A percentile compares a stretch with the other conserved stretches of the same genome.
phyloP scores from a whole-genome alignment of 1,284 basidiomycete genomes.

The Ceratobasidium sp. region DNA sequence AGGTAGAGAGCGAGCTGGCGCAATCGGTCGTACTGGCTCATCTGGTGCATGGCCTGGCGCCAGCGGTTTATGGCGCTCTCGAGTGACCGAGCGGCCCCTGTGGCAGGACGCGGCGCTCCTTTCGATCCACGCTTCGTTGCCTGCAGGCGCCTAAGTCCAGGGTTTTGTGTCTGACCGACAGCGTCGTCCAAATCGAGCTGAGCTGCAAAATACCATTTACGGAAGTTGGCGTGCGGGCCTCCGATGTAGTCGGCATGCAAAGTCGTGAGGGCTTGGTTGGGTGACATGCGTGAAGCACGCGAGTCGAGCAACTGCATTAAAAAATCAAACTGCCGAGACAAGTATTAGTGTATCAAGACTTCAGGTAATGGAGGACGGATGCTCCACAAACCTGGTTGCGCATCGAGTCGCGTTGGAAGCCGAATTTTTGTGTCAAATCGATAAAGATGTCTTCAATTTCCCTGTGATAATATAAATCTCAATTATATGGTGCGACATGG shows the following conservation, averaged over 20 bases:
- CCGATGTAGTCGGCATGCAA: conserved; percentile 99
- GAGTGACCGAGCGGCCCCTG: conserved; percentile 81
- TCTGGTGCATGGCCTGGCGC: conserved; percentile 98
- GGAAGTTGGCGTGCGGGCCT: conserved; percentile 95
- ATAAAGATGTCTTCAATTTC: conserved; percentile 99
- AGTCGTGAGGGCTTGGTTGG: conserved; percentile 93
- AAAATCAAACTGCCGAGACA: conserved; percentile 97
- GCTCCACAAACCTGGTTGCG: conserved; percentile 77
- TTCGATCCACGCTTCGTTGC: conserved; percentile 81
- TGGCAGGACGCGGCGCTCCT: conserved; percentile 67
- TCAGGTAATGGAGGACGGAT: conserved; percentile 95
- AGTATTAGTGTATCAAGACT: conserved; percentile 91
- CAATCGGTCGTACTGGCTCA: conserved; percentile 98
- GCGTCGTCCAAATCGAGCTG: conserved; percentile 99
- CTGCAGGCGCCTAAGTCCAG: conserved; percentile 89
- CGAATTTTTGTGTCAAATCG: conserved; percentile 98
- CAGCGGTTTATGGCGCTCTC: conserved; percentile 90
- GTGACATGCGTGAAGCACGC: conserved; percentile 96
- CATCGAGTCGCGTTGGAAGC: conserved; percentile 94
- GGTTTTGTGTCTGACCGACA: conserved; percentile 91
- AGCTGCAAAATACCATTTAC: conserved; percentile 99
- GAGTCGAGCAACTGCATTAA: conserved; percentile 98
- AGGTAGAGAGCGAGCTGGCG: conserved; percentile 96
- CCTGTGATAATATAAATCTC: conserved; percentile 51
- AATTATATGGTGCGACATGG: background rate